Evolutionary conservation across 208 protist genomes (phyloP).

Genomic region (Trypanosoma platydactyli): DNA sequence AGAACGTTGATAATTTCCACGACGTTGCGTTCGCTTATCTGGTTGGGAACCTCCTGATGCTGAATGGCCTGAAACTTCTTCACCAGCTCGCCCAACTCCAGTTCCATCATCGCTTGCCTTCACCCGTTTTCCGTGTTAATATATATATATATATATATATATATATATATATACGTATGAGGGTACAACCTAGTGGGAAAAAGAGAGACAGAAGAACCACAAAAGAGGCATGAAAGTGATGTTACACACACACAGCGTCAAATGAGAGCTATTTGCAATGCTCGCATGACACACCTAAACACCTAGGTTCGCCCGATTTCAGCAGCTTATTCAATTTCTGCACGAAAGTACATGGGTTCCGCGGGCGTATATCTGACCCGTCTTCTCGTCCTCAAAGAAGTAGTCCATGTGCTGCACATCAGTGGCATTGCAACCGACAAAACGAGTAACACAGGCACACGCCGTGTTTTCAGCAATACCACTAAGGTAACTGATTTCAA

Average conservation of each 20-base stretch:
- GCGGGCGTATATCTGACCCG: conserved; percentile 62
- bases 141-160: too few species aligned
- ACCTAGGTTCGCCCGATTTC: not conserved
- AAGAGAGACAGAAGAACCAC: conserved; percentile 14
- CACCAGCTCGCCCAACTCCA: conserved; percentile 59
- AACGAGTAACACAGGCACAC: conserved; percentile 69
- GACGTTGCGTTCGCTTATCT: conserved; percentile 80
- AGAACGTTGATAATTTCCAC: conserved; percentile 80
- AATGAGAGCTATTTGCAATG: too few species aligned
- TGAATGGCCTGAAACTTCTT: conserved; percentile 73
- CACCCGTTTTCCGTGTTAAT: conserved; percentile 21
- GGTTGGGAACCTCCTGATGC: conserved; percentile 51
- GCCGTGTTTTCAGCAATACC: conserved; percentile 66
- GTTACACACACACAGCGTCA: too few species aligned
- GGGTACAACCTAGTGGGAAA: conserved; percentile 3
- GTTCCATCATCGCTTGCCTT: conserved; percentile 40
- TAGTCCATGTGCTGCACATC: conserved; percentile 71
- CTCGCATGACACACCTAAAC: not conserved
- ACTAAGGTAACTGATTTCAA: conserved; percentile 82
- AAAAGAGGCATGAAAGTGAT: not conserved
- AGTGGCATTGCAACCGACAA: conserved; percentile 38
- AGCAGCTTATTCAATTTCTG: conserved; percentile 3
- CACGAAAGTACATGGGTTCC: conserved; percentile 70
- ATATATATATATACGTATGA: not conserved
- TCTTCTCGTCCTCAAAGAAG: conserved; percentile 64